Evolutionary conservation across 257 asterid species (phyloP).

Genomic region (Przewalskia tangutica): DNA sequence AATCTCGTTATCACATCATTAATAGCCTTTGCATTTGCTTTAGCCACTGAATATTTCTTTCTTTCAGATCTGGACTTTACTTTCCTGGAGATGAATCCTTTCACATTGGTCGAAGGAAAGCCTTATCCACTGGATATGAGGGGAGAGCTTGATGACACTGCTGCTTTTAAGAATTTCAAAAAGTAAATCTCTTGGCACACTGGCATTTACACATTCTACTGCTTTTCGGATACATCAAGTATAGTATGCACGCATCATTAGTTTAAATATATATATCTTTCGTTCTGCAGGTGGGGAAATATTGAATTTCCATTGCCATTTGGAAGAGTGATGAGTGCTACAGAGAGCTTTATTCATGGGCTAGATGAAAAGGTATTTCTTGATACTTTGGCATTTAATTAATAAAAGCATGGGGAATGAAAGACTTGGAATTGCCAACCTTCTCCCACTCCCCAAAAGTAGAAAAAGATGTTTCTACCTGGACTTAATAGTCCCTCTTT

Average conservation of each 20-base stretch:
- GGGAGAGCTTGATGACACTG: constrained; percentile 95
- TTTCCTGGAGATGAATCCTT: constrained; percentile 94
- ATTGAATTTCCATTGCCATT: constrained; percentile 83
- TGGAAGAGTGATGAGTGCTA: constrained; percentile 80
- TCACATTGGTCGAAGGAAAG: constrained; percentile 76
- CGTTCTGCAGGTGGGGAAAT: constrained; percentile 65
- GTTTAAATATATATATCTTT: constrained; percentile 44
- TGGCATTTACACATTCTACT: neutral
- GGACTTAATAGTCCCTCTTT: neutral
- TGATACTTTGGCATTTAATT: neutral
- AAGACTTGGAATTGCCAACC: neutral
- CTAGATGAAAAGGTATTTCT: constrained; percentile 73
- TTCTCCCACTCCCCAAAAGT: neutral
- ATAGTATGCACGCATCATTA: constrained; percentile 50
- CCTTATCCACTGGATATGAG: constrained; percentile 94
- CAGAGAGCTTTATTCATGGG: constrained; percentile 72
- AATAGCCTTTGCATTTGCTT: neutral
- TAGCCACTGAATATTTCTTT: neutral
- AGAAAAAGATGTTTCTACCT: neutral
- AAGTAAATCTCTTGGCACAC: constrained; percentile 29
- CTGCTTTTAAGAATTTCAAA: constrained; percentile 89
- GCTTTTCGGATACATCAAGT: constrained; percentile 35
- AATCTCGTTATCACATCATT: neutral
- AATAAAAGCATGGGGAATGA: neutral
- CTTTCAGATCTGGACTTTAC: constrained; percentile 78